phyloP scores from a whole-genome alignment of 1,284 basidiomycete genomes.

The Fistulina hepatica region DNA sequence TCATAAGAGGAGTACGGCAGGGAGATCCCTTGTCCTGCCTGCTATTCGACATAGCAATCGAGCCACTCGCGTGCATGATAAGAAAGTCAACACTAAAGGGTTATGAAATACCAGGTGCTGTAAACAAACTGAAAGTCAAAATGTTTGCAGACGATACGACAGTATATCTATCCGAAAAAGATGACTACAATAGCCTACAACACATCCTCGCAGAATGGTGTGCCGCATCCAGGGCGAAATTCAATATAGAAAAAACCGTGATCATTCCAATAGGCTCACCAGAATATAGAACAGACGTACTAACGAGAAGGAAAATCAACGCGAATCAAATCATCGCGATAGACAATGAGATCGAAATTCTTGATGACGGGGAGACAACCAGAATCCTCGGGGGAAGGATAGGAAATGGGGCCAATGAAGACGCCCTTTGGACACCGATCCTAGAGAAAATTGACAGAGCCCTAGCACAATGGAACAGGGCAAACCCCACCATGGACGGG shows the following conservation, averaged over 20 bases:
- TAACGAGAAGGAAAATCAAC: neutral
- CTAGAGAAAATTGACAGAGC: constrained; percentile 13
- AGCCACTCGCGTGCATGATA: constrained; percentile 9
- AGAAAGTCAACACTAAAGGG: constrained; percentile 14
- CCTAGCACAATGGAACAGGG: constrained; percentile 10
- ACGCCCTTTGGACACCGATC: constrained; percentile 9
- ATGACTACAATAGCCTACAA: constrained; percentile 9
- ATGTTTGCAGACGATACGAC: constrained; percentile 12
- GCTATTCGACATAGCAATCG: constrained; percentile 6
- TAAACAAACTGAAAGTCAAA: constrained; percentile 7
- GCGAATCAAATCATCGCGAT: constrained; percentile 1
- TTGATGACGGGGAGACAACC: constrained; percentile 7
- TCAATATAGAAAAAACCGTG: constrained; percentile 14
- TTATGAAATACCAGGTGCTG: constrained; percentile 11
- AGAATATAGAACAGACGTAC: neutral
- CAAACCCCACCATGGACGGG: constrained; percentile 14
- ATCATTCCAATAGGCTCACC: constrained; percentile 9
- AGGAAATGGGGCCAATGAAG: constrained; percentile 12
- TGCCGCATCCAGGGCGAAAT: constrained; percentile 10
- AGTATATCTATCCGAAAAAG: constrained; percentile 5
- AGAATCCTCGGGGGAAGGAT: constrained; percentile 12
- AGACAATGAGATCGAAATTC: constrained; percentile 5
- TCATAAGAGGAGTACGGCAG: constrained; percentile 4
- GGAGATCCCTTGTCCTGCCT: constrained; percentile 8
- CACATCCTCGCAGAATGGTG: constrained; percentile 14